phyloP scores from a whole-genome alignment of 176 grass and related monocot species.

The Oryza longistaminata region DNA sequence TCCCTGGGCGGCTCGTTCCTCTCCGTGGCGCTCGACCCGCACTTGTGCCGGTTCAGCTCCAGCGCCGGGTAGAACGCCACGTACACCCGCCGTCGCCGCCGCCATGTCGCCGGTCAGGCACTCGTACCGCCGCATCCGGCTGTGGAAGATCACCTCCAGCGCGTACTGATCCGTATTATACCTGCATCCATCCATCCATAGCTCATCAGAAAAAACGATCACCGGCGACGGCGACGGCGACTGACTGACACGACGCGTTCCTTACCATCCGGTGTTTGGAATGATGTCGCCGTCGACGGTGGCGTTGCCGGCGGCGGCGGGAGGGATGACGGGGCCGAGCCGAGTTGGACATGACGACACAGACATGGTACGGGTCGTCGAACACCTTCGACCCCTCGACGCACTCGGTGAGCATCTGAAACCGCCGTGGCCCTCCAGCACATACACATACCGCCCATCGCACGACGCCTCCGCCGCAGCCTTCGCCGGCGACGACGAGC shows the following conservation, averaged over 20 bases:
- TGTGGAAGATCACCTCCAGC: constrained; percentile 73
- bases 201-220: no score
- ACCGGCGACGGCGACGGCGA: no score
- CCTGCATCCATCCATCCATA: no score
- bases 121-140: constrained; percentile 63
- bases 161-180: constrained; percentile 72
- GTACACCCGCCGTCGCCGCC: constrained; percentile 50
- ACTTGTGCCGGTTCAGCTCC: constrained; percentile 59
- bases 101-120: constrained; percentile 54
- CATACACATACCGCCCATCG: constrained; percentile 43
- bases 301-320: not conserved
- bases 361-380: constrained; percentile 37
- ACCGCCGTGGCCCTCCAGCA: constrained; percentile 33
- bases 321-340: constrained; percentile 40
- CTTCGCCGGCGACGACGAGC: not conserved
- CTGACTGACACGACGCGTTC: not conserved
- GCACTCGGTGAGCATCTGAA: constrained; percentile 40
- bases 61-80: constrained; percentile 67
- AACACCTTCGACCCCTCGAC: constrained; percentile 20
- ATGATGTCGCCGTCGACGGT: constrained; percentile 25
- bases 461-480: not conserved
- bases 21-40: constrained; percentile 46
- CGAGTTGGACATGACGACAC: constrained; percentile 30
- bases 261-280: constrained; percentile 44
- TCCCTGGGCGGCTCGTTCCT: constrained; percentile 39